Conservation (phyloP, 768 basidiomycete species). For the Chalciporus piperatus region DNA sequence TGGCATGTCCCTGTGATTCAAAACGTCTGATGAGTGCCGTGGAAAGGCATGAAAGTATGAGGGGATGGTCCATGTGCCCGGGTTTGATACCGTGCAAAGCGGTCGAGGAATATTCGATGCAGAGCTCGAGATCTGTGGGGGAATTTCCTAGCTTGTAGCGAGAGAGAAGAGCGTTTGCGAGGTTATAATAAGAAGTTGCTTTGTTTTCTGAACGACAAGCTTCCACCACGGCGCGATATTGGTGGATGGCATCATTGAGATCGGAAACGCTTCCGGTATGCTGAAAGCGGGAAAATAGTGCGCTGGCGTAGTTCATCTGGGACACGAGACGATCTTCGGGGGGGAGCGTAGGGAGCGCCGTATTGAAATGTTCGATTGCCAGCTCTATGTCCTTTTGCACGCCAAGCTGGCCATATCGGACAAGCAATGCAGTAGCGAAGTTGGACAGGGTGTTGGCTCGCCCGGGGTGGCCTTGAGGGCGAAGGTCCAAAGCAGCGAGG, state of each 20-base stretch:
- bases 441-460: constrained; percentile 23
- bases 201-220: constrained; percentile 15
- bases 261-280: constrained; percentile 17
- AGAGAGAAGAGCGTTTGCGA: constrained; percentile 30
- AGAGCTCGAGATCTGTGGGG: constrained; percentile 21
- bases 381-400: constrained; percentile 26
- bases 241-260: constrained; percentile 21
- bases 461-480: constrained; percentile 26
- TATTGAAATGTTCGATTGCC: constrained; percentile 25
- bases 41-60: constrained; percentile 22
- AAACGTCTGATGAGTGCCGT: constrained; percentile 24
- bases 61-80: constrained; percentile 15
- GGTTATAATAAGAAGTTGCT: constrained; percentile 25
- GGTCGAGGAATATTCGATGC: constrained; percentile 18
- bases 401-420: constrained; percentile 26
- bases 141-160: constrained; percentile 24
- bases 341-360: constrained; percentile 20
- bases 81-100: constrained; percentile 16
- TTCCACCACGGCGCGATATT: constrained; percentile 23
- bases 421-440: constrained; percentile 28
- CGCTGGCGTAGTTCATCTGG: constrained; percentile 30
- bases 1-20: constrained; percentile 6
- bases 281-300: constrained; percentile 27
- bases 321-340: constrained; percentile 17
- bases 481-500: constrained; percentile 24